Evolutionary conservation across 2,329 filamentous ascomycete species (phyloP).

Genomic region (Whalleya microplaca): DNA sequence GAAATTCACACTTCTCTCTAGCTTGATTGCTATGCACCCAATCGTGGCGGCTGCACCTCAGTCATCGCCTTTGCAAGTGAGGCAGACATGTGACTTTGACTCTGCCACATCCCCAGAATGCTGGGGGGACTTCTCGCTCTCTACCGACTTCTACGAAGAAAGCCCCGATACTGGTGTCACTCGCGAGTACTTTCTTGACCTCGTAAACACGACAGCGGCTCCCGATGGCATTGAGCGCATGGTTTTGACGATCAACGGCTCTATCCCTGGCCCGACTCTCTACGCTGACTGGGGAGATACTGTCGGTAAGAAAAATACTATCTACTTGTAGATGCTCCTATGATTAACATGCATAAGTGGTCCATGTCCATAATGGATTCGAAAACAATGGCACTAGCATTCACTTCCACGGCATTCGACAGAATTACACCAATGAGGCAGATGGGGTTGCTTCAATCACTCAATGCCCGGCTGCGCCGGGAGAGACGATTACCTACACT

Average conservation of each 20-base stretch:
- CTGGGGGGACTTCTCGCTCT: constrained; percentile 54
- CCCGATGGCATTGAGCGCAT: constrained; percentile 51
- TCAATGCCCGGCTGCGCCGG: constrained; percentile 56
- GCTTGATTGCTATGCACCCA: not conserved
- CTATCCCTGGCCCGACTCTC: constrained; percentile 63
- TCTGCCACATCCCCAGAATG: constrained; percentile 36
- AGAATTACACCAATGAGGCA: constrained; percentile 54
- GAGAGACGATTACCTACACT: constrained; percentile 56
- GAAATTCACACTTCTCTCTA: not conserved
- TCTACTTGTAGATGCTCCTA: not conserved
- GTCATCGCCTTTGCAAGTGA: not conserved
- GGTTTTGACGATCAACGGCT: constrained; percentile 56
- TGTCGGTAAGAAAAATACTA: constrained; percentile 10
- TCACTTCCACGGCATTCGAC: constrained; percentile 66
- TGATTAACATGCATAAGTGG: constrained; percentile 38
- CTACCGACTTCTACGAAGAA: constrained; percentile 49
- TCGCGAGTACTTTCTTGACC: constrained; percentile 52
- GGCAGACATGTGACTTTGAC: constrained; percentile 29
- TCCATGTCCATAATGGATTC: constrained; percentile 59
- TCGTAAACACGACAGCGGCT: constrained; percentile 44
- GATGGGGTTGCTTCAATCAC: constrained; percentile 59
- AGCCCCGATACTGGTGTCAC: constrained; percentile 53
- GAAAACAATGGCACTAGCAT: constrained; percentile 61
- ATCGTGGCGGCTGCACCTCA: not conserved
- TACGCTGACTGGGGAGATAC: constrained; percentile 51